Base-by-base conservation (phyloP, 176 grass and related monocot species). In the Tuctoria greenei region DNA sequence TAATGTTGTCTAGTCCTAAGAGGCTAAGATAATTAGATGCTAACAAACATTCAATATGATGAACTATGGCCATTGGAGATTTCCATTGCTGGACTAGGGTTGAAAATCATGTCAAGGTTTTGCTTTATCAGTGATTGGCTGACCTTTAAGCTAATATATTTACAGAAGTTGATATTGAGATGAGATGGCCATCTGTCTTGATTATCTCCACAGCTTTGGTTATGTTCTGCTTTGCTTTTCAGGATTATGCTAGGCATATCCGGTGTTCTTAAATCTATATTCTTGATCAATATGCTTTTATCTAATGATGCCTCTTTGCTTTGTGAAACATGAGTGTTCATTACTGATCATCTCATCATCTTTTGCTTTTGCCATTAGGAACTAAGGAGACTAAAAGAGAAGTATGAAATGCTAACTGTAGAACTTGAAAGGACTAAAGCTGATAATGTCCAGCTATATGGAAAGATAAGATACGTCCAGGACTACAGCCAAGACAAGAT, bases 401-500 rank as follows among this genome's bases (percentile, higher is more conserved):
- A 95, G 65, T 77, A 92, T 81, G 89, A 86, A 71, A 87, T 92
- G 80, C 85, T 99, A 25, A 57, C 81, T 64, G 95, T 99, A 66
- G 95, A 99, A 79, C 63, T 99, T 76, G 91, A 99, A 81, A 99
- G 95, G 72, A 95, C 91, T 67, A 99, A 99, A 72, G 91, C 89
- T 14, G 96, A 99, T 84, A 99, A 99, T 68, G 96, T 99, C 54
- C 91, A 95, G 64, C 85, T 99, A 10, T 99, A 99, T 72, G 96
- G 96, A 74, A 99, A 99, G 77, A 95, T 99, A 67, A 77, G 96
- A 38, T 99, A 95, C 23, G 96, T 99, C 42, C 96, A 99, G 72
- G 96, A 95, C 75, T 99, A 99, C 81, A 99, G 83, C 84, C 83
- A 88, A 24, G 96, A 99, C 74, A 99, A 99, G 76, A 93, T 99